Base-by-base conservation (phyloP, 2,329 filamentous ascomycete genomes). In the Colletotrichum sublineola region DNA sequence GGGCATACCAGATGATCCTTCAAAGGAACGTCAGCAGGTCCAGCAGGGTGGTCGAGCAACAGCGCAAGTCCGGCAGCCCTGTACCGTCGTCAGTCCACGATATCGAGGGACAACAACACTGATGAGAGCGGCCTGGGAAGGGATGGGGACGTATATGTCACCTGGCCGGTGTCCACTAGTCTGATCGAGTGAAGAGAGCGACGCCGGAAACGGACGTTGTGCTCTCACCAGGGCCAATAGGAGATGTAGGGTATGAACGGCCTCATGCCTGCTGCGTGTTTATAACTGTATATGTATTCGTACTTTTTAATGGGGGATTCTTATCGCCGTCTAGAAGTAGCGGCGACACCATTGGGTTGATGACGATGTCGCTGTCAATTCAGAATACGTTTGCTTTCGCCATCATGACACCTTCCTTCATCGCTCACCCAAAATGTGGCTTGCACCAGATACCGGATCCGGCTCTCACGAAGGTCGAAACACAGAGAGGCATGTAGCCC, bases 1-100 rank as follows among this genome's bases (percentile, higher is more conserved):
- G 85, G 3, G 84, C 79, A 20, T 85, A 84, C 72, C 84, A 87
- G 75, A 77, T 83, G 63, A 79, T 84, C 67, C 75, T 86, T 14
- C 83, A 86, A 80, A 84, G 82, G 76, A 86, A 84, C 75, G 74
- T 80, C 12, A 75, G 75, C 52, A 86, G 83, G 75, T 75, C 79
- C 15, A 75, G 75, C 42, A 56, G 40, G 44, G 33, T 56, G n/a
- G 69, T 46, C 6, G 61, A 66, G 40, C 77, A 76, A 31, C 80
- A 80, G 33, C 78, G 79, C 76, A 82, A 84, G 76, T 75, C 77
- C 61, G 77, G 76, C 64, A 82, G 78, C 74, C 79, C 78, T 53
- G 75, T 76, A 3, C 71, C 56, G 42, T 73, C 71, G 20, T 73
- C 71, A 33, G 56, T 71, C 29, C 60, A 61, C 33, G 70, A 73